Evolutionary conservation across 495 filamentous ascomycete genomes (phyloP).

Genomic region (Daldinia decipiens): DNA sequence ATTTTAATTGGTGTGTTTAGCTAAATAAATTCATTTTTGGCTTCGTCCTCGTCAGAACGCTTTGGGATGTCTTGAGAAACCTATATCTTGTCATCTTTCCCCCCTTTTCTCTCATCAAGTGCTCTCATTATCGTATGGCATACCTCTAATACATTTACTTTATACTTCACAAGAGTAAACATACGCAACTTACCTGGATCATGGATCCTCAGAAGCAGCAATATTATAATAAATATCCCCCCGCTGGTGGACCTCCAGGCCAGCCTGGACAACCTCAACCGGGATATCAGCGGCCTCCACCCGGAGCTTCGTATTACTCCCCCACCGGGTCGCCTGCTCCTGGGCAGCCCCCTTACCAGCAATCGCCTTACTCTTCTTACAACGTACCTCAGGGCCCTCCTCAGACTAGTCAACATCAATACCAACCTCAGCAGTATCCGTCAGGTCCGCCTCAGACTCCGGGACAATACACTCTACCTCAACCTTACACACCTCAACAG

Average conservation of each 20-base stretch:
- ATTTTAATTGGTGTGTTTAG: background rate
- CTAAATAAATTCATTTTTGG: background rate
- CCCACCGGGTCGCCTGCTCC: constrained; percentile 19
- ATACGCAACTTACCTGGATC: background rate
- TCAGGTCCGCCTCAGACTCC: background rate
- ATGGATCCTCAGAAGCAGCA: constrained; percentile 25
- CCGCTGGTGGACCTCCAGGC: constrained; percentile 12
- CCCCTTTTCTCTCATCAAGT: background rate
- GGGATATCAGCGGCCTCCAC: constrained; percentile 27
- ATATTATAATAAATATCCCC: constrained; percentile 23
- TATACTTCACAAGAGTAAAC: background rate
- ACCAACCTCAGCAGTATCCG: background rate
- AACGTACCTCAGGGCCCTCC: constrained; percentile 29
- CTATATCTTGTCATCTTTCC: background rate
- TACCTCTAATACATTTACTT: background rate
- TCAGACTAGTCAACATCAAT: constrained; percentile 28
- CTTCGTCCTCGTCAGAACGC: background rate
- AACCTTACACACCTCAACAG: constrained; percentile 50
- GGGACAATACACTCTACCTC: constrained; percentile 4
- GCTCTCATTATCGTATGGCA: background rate
- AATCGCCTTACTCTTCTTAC: constrained; percentile 23
- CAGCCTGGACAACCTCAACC: constrained; percentile 20
- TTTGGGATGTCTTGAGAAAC: background rate
- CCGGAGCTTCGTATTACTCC: constrained; percentile 23
- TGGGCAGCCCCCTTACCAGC: constrained; percentile 25